Evolutionary conservation across 768 basidiomycete species (phyloP).

Genomic region (Termitomyces eurrhizus): DNA sequence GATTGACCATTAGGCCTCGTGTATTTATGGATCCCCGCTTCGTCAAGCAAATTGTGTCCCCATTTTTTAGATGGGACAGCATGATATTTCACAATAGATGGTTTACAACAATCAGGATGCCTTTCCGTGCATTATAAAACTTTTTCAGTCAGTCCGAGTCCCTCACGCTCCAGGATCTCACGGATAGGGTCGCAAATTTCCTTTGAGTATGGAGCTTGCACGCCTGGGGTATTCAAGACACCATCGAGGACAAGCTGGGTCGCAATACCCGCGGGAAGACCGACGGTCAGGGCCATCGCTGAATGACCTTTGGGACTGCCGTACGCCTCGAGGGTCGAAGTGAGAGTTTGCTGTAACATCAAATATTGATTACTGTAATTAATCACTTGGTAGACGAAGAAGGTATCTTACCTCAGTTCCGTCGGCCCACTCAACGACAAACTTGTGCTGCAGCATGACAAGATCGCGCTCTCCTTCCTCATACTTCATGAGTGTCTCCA

Average conservation of each 20-base stretch:
- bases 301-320: constrained; percentile 76
- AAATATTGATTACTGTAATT: neutral
- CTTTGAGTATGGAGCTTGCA: constrained; percentile 84
- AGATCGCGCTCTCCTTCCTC: constrained; percentile 89
- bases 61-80: no score
- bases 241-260: constrained; percentile 90
- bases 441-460: constrained; percentile 98
- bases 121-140: constrained; percentile 22
- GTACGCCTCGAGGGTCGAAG: constrained; percentile 88
- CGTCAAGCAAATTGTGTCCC: no score
- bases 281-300: constrained; percentile 91
- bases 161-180: constrained; percentile 65
- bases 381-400: neutral
- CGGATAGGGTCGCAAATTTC: constrained; percentile 79
- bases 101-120: neutral
- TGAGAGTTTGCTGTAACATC: constrained; percentile 64
- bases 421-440: constrained; percentile 85
- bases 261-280: constrained; percentile 92
- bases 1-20: no score
- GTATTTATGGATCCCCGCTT: no score
- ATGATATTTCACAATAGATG: neutral
- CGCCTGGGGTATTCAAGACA: constrained; percentile 69
- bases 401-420: constrained; percentile 54
- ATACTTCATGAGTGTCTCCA: constrained; percentile 93
- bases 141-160: constrained; percentile 68